A percentile compares a stretch with the other conserved stretches of the same genome.
These are phyloP conservation scores for Ophiocordyceps camponoti-leonardi DNA, from an alignment of 2,329 filamentous ascomycete species.

Conservation along the genomic window DNA sequence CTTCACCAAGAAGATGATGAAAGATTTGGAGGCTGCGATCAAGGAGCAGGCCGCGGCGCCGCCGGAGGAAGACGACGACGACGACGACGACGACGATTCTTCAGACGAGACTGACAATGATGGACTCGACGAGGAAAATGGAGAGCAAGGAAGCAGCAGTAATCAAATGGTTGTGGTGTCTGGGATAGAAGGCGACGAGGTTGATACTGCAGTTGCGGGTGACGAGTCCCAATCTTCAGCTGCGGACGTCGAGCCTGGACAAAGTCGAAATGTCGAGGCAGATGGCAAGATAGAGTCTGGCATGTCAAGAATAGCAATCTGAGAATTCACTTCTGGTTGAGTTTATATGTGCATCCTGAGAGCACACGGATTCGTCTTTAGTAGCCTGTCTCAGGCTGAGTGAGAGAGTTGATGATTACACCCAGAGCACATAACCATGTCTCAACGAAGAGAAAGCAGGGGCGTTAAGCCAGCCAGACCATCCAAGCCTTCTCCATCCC, in stretches of 20 bases:
- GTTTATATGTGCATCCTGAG: background rate
- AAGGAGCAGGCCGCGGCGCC: constrained; percentile 46
- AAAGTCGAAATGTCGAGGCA: background rate
- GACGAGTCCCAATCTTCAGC: too few species aligned
- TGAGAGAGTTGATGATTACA: too few species aligned
- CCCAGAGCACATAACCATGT: too few species aligned
- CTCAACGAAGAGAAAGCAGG: too few species aligned
- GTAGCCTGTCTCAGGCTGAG: too few species aligned
- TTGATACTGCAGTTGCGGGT: background rate
- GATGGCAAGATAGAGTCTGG: background rate
- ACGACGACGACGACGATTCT: constrained; percentile 14
- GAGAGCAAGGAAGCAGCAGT: constrained; percentile 9
- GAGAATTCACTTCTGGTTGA: background rate
- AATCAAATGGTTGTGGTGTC: constrained; percentile 4
- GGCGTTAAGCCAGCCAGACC: too few species aligned
- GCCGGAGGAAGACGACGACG: constrained; percentile 17
- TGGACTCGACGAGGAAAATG: constrained; percentile 12
- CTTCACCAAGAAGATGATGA: constrained; percentile 93
- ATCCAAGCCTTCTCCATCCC: too few species aligned
- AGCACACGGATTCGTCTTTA: background rate
- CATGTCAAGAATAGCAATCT: background rate
- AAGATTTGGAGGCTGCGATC: constrained; percentile 84
- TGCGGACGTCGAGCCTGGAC: background rate
- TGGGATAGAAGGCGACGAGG: background rate
- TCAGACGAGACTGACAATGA: constrained; percentile 9